These are phyloP conservation scores for Darksidea phi DNA, from an alignment of 495 filamentous ascomycete species.

Conservation along the genomic window DNA sequence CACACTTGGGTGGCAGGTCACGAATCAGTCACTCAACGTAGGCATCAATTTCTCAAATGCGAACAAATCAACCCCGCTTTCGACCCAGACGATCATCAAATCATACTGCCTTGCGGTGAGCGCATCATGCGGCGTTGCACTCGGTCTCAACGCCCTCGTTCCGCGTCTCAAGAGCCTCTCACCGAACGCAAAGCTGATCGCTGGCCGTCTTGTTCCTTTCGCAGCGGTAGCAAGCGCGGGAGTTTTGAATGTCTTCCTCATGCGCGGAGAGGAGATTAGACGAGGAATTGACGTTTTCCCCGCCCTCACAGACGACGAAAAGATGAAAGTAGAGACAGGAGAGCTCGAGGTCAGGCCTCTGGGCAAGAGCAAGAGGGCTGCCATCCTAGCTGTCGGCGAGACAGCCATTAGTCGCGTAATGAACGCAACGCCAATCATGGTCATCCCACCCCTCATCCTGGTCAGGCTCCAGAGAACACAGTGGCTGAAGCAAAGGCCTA, in stretches of 20 bases:
- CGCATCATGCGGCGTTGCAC: conserved; percentile 86
- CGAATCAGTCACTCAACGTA: conserved; percentile 96
- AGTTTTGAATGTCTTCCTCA: conserved; percentile 92
- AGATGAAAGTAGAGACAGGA: conserved; percentile 53
- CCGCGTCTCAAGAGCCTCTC: conserved; percentile 75
- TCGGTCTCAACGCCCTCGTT: conserved; percentile 87
- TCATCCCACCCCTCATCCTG: conserved; percentile 79
- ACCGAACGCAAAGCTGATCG: conserved; percentile 68
- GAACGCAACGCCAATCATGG: conserved; percentile 96
- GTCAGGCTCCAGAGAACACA: conserved; percentile 74
- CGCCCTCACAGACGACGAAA: conserved; percentile 58
- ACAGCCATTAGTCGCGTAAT: conserved; percentile 85
- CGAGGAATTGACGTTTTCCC: conserved; percentile 94
- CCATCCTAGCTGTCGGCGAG: conserved; percentile 83
- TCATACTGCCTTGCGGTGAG: conserved; percentile 91
- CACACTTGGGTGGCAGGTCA: conserved; percentile 90
- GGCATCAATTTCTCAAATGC: conserved; percentile 96
- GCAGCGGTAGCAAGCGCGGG: conserved; percentile 89
- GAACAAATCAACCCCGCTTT: conserved; percentile 90
- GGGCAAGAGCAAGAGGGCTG: conserved; percentile 84
- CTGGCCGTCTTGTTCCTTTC: conserved; percentile 86
- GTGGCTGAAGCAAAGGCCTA: conserved; percentile 72
- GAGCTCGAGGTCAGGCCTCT: conserved; percentile 63
- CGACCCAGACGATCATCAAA: conserved; percentile 72
- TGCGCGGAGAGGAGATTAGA: conserved; percentile 94